Evolutionary conservation across 78 protist genomes (phyloP), one percentile per base, ranked within the genome.

Genomic region (Dictyostelium brefeldianum): DNA sequence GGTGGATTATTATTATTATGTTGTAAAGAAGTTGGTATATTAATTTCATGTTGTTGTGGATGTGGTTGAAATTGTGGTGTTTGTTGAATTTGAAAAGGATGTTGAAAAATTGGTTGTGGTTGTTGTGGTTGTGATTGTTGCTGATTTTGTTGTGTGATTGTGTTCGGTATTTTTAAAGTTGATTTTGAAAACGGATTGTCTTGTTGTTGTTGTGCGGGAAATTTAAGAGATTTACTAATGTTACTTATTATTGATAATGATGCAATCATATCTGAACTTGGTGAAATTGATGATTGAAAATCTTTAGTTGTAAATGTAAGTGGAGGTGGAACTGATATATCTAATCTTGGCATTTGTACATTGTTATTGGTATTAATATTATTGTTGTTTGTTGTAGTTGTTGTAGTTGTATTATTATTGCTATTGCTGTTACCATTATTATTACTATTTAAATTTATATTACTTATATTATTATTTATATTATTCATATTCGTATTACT

Each of bases 101-200:
- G 79, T 73, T 73, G 78, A 18, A 70, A 18, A 27, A n/a, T 36
- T 64, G 43, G 36, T 69, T 15, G 51, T 41, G 36, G 51, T 69
- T 27, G 46, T 69, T 71, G 78, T 20, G 43, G 79, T 67, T 17
- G 25, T 67, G 10, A 36, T 47, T 70, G 31, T 27, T 41, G 50
- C 25, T 64, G 36, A 36, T 73, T 46, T 17, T 43, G 17, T 73
- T 7, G 18, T 41, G 54, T 31, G 79, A 47, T 17, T 77, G 54
- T 41, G 91, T 36, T 36, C 43, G 43, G 57, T 12, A 74, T 85
- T 85, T 75, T 73, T 2, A 85, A 50, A 7, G 69, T 43, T 20
- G 82, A 75, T 56, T 85, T 85, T 25, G 92, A 85, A 71, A 85
- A 85, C 5, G 92, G 92, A 51, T 85, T 85, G 47, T 43, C 41